A percentile compares a stretch with the other conserved stretches of the same genome.
These are phyloP conservation scores for Pyrus bretschneideri DNA, from an alignment of 306 rosid species.

Conservation along the genomic window DNA sequence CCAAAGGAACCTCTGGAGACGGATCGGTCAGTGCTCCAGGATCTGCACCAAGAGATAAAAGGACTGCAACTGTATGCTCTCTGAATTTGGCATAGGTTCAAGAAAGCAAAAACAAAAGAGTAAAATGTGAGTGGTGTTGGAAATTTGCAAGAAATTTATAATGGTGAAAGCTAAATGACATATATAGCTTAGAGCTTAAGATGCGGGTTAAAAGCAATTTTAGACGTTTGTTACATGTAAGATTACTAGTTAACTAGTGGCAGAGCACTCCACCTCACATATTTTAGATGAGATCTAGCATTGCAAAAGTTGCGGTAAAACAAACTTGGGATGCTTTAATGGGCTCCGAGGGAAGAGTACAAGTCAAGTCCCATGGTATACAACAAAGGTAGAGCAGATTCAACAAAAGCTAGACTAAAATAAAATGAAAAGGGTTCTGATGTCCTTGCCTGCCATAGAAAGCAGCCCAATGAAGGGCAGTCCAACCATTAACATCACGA, in stretches of 20 bases:
- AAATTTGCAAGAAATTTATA: background rate
- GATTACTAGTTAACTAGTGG: background rate
- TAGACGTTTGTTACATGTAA: background rate
- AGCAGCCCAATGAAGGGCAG: constrained; percentile 95
- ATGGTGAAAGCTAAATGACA: background rate
- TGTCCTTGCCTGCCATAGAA: constrained; percentile 66
- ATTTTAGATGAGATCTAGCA: background rate
- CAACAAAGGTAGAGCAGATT: background rate
- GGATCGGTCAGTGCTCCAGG: constrained; percentile 71
- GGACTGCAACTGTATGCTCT: constrained; percentile 68
- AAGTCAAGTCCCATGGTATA: background rate
- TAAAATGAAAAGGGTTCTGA: constrained; percentile 4
- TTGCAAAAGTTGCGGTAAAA: background rate
- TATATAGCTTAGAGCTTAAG: background rate
- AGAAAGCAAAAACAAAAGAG: constrained; percentile 9
- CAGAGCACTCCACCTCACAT: background rate
- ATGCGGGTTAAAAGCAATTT: background rate
- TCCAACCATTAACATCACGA: constrained; percentile 85
- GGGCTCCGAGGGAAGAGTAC: background rate
- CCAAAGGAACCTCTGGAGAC: constrained; percentile 52
- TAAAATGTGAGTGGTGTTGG: constrained; percentile 4
- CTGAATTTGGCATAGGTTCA: constrained; percentile 32
- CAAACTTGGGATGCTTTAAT: background rate
- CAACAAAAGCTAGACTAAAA: background rate
- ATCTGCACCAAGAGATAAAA: constrained; percentile 54